Conservation (phyloP, 441 rosid genomes). For the Aquilaria agallochum region DNA sequence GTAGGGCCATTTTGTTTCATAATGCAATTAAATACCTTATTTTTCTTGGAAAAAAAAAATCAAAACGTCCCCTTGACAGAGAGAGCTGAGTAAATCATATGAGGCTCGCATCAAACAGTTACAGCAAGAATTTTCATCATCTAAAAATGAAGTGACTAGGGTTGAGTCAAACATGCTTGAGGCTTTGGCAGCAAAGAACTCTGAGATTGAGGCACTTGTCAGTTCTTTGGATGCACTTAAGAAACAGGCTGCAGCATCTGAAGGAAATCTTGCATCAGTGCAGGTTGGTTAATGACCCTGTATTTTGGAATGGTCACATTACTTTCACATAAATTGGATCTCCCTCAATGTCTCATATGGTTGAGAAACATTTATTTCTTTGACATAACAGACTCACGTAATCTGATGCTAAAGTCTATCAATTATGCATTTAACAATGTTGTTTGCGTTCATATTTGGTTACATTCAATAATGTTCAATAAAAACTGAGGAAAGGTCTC, state of each 20-base stretch:
- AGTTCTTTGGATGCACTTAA: constrained; percentile 75
- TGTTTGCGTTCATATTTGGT: no score
- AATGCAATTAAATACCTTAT: no score
- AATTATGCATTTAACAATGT: no score
- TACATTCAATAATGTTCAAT: no score
- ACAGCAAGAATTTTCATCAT: constrained; percentile 71
- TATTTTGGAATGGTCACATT: constrained; percentile 10
- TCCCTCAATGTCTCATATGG: no score
- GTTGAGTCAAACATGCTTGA: constrained; percentile 82
- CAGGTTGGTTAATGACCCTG: constrained; percentile 53
- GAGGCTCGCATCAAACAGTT: constrained; percentile 86
- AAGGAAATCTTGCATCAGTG: constrained; percentile 87
- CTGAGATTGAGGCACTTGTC: constrained; percentile 85
- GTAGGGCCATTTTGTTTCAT: constrained; percentile 14
- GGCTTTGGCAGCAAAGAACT: constrained; percentile 88
- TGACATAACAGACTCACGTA: background rate
- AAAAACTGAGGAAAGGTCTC: no score
- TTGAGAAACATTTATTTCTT: no score
- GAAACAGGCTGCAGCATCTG: constrained; percentile 78
- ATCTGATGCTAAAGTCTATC: background rate
- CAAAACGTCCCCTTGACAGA: constrained; percentile 46
- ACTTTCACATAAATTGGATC: no score
- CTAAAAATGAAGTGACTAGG: constrained; percentile 73
- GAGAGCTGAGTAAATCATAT: constrained; percentile 88
- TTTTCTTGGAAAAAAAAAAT: background rate